Conservation (phyloP, 441 rosid species). For the Eutrema salsugineum region DNA sequence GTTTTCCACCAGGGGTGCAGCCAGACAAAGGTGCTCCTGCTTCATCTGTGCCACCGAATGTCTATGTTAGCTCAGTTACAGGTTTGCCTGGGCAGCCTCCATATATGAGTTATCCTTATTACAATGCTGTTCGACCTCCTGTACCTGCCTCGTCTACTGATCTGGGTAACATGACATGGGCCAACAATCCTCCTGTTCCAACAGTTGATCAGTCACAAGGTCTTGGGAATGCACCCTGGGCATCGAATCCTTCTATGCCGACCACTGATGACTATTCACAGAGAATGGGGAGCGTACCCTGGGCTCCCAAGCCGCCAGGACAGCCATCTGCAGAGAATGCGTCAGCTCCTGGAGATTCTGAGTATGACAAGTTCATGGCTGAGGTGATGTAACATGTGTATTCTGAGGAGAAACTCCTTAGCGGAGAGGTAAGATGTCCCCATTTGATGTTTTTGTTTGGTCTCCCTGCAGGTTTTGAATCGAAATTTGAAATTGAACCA, state of each 20-base stretch:
- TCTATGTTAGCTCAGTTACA: conserved; percentile 43
- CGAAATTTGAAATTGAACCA: neutral
- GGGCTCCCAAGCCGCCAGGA: conserved; percentile 61
- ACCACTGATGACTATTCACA: conserved; percentile 50
- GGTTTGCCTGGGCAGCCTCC: conserved; percentile 52
- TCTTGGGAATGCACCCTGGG: conserved; percentile 24
- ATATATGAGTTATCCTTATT: conserved; percentile 71
- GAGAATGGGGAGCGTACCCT: conserved; percentile 55
- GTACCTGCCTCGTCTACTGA: conserved; percentile 44
- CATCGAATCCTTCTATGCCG: conserved; percentile 26
- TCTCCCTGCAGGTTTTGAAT: neutral
- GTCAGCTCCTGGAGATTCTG: conserved; percentile 64
- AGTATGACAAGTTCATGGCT: conserved; percentile 92
- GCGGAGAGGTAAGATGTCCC: conserved; percentile 46
- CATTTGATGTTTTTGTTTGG: conserved; percentile 2
- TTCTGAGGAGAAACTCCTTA: neutral
- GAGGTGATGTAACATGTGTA: conserved; percentile 65
- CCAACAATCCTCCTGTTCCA: conserved; percentile 50
- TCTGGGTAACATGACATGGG: conserved; percentile 66
- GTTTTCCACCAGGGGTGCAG: conserved; percentile 83
- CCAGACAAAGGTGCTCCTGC: conserved; percentile 54
- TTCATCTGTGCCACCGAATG: conserved; percentile 44
- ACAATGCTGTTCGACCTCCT: conserved; percentile 61
- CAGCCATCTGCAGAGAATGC: conserved; percentile 61
- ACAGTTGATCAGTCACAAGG: conserved; percentile 33